Percentiles rank a stretch among this genome's conserved stretches.
Conservation (phyloP, 2,329 filamentous ascomycete genomes). For the Pseudogymnoascus sp. region DNA sequence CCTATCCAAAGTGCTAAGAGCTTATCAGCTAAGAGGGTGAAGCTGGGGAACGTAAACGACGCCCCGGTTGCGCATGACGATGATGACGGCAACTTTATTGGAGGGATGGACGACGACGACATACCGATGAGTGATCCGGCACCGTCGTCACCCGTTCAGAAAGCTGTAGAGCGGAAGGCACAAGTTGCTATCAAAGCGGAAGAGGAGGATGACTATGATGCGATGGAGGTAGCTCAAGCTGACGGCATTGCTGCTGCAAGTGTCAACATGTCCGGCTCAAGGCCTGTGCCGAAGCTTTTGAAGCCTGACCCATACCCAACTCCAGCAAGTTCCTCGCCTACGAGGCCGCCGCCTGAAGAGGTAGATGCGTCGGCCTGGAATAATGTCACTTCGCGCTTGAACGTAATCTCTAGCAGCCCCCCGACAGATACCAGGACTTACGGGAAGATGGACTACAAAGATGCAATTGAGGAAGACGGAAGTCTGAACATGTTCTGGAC, state of each 20-base stretch:
- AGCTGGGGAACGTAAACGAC: slow-evolving; percentile 42
- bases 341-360: slow-evolving; percentile 46
- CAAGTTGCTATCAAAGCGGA: slow-evolving; percentile 49
- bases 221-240: slow-evolving; percentile 77
- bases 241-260: slow-evolving; percentile 60
- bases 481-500: slow-evolving; percentile 94
- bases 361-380: slow-evolving; percentile 85
- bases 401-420: slow-evolving; percentile 70
- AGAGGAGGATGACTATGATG: slow-evolving; percentile 66
- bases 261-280: slow-evolving; percentile 76
- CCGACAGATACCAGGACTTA: slow-evolving; percentile 50
- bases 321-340: slow-evolving; percentile 69
- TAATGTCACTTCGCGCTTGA: slow-evolving; percentile 73
- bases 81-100: slow-evolving; percentile 46
- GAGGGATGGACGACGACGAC: slow-evolving; percentile 53
- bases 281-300: slow-evolving; percentile 65
- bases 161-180: slow-evolving; percentile 64
- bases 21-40: slow-evolving; percentile 48
- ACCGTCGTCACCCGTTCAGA: slow-evolving; percentile 78
- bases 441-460: slow-evolving; percentile 73
- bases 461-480: slow-evolving; percentile 89
- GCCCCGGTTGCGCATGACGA: slow-evolving; percentile 38
- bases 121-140: slow-evolving; percentile 78
- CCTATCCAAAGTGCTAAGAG: slow-evolving; percentile 44
- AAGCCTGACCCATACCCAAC: slow-evolving; percentile 60